These are phyloP conservation scores for Clarireedia monteithiana DNA, from an alignment of 2,329 filamentous ascomycete species.

Conservation along the genomic window DNA sequence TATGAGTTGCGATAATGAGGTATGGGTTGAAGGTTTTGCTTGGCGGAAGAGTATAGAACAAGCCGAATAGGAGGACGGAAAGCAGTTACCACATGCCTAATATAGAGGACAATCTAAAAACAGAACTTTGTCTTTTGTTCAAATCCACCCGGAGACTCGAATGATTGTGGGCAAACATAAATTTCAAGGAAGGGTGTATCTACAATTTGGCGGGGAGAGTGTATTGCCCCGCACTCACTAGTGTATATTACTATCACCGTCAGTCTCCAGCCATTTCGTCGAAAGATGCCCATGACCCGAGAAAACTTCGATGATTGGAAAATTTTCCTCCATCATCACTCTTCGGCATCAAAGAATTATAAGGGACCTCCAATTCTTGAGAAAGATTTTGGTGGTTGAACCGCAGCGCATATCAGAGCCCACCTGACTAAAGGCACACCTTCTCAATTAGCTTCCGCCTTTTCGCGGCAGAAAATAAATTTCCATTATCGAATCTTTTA, in stretches of 20 bases:
- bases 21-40: no score
- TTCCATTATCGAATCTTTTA: constrained; percentile 12
- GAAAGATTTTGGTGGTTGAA: background rate
- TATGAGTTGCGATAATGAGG: no score
- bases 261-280: background rate
- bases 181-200: background rate
- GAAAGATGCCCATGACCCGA: background rate
- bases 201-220: constrained; percentile 3
- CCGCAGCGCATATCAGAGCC: background rate
- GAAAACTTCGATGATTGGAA: background rate
- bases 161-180: background rate
- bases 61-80: no score
- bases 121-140: background rate
- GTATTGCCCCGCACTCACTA: background rate
- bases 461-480: constrained; percentile 6
- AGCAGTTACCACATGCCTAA: no score
- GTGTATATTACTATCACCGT: background rate
- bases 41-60: no score
- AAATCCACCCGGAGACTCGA: background rate
- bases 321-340: background rate
- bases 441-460: constrained; percentile 3
- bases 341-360: background rate
- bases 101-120: no score
- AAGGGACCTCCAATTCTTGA: background rate
- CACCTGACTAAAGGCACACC: background rate